Conservation (phyloP, 1,284 basidiomycete species). For the Chalciporus sp. region DNA sequence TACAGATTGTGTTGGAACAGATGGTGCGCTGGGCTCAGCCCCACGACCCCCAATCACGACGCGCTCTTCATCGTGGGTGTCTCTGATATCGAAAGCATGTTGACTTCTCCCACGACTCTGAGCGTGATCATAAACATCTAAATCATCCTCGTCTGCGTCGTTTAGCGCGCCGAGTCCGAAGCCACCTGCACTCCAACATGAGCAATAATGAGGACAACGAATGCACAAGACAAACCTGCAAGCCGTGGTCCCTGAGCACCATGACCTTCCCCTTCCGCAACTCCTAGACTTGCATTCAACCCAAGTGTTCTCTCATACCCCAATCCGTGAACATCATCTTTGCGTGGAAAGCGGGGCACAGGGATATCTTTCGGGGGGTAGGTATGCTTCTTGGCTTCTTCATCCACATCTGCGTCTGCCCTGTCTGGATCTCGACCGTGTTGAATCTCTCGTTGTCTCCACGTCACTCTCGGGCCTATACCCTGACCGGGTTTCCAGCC, state of each 20-base stretch:
- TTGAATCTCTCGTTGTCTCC: constrained; percentile 73
- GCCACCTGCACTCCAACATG: constrained; percentile 52
- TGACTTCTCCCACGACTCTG: constrained; percentile 44
- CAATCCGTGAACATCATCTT: constrained; percentile 79
- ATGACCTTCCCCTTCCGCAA: constrained; percentile 12
- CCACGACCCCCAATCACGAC: constrained; percentile 37
- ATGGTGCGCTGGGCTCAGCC: constrained; percentile 1
- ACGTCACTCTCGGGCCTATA: constrained; percentile 87
- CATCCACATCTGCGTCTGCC: constrained; percentile 56
- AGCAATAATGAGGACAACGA: constrained; percentile 1
- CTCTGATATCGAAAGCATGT: constrained; percentile 72
- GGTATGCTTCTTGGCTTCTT: constrained; percentile 82
- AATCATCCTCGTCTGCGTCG: constrained; percentile 86
- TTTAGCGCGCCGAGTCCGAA: constrained; percentile 87
- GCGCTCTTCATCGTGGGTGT: constrained; percentile 64
- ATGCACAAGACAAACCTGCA: constrained; percentile 46
- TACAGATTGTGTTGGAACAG: constrained; percentile 18
- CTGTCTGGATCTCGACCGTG: constrained; percentile 52
- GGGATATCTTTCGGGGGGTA: constrained; percentile 85
- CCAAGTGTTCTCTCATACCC: constrained; percentile 73
- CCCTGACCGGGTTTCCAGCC: constrained; percentile 95
- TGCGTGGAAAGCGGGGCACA: constrained; percentile 62
- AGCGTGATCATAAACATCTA: constrained; percentile 77
- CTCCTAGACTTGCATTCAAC: constrained; percentile 59
- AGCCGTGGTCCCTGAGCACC: constrained; percentile 53